Evolutionary conservation across 306 rosid genomes (phyloP).

Genomic region (Fragaria nilgerrensis): DNA sequence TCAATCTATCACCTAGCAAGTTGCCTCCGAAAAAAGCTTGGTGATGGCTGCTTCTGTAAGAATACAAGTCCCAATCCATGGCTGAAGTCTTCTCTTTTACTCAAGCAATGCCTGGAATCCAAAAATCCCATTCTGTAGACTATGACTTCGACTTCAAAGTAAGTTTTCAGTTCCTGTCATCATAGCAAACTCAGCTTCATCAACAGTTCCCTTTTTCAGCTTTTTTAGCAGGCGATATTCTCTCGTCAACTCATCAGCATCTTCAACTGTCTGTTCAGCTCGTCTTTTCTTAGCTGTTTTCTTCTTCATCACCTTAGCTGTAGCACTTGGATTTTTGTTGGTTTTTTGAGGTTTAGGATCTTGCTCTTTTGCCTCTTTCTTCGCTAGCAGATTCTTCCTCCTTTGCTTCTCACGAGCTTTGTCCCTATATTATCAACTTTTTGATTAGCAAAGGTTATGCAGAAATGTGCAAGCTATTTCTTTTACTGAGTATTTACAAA

Average conservation of each 20-base stretch:
- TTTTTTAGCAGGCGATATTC: slow-evolving; percentile 84
- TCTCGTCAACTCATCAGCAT: slow-evolving; percentile 72
- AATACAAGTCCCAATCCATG: too few relatives aligned
- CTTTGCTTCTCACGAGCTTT: slow-evolving; percentile 90
- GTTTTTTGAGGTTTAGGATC: slow-evolving; percentile 48
- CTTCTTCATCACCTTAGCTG: slow-evolving; percentile 49
- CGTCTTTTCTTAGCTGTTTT: slow-evolving; percentile 90
- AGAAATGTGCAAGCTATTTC: neutral
- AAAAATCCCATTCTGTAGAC: slow-evolving; percentile 12
- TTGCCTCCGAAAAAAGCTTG: too few relatives aligned
- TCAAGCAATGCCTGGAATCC: slow-evolving; percentile 9
- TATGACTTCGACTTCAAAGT: slow-evolving; percentile 23
- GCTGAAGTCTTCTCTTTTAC: neutral
- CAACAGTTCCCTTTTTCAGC: slow-evolving; percentile 74
- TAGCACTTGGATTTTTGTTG: slow-evolving; percentile 37
- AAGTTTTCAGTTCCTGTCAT: slow-evolving; percentile 81
- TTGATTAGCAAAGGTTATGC: slow-evolving; percentile 12
- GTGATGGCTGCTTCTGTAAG: too few relatives aligned
- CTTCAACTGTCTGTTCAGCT: slow-evolving; percentile 75
- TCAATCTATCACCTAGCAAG: too few relatives aligned
- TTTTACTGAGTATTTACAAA: neutral
- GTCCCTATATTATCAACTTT: slow-evolving; percentile 47
- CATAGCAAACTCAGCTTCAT: slow-evolving; percentile 66
- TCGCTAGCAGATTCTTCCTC: slow-evolving; percentile 62
- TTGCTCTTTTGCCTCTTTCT: slow-evolving; percentile 68